Percentiles rank a stretch among this genome's conserved stretches.
Conservation (phyloP, 2,329 filamentous ascomycete species). For the Nakataea oryzae region DNA sequence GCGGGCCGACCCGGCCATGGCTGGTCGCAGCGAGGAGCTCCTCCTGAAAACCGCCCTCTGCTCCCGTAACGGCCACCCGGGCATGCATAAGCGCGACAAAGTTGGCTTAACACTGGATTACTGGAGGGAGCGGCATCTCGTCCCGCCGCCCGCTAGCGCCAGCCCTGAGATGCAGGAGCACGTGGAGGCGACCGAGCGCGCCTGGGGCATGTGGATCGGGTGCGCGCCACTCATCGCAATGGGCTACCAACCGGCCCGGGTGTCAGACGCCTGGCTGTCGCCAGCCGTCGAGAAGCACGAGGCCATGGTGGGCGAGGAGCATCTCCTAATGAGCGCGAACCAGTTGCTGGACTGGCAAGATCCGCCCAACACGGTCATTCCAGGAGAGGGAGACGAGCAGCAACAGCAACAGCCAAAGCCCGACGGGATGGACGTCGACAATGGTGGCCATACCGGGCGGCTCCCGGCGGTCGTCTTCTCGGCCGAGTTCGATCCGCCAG, state of each 20-base stretch:
- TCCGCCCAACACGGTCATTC: slow-evolving; percentile 49
- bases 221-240: slow-evolving; percentile 38
- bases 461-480: slow-evolving; percentile 66
- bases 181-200: slow-evolving; percentile 31
- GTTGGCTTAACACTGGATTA: slow-evolving; percentile 68
- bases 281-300: slow-evolving; percentile 50
- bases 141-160: slow-evolving; percentile 12
- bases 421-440: slow-evolving; percentile 7
- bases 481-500: slow-evolving; percentile 62
- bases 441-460: slow-evolving; percentile 24
- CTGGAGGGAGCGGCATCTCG: slow-evolving; percentile 55
- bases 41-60: slow-evolving; percentile 53
- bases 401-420: slow-evolving; percentile 21
- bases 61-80: slow-evolving; percentile 57
- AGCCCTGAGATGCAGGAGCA: slow-evolving; percentile 22
- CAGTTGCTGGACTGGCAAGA: slow-evolving; percentile 57
- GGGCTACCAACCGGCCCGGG: slow-evolving; percentile 49
- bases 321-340: slow-evolving; percentile 23
- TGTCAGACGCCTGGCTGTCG: slow-evolving; percentile 67
- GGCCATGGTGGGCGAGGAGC: slow-evolving; percentile 30
- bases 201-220: slow-evolving; percentile 60
- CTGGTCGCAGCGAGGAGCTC: slow-evolving; percentile 33
- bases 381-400: slow-evolving; percentile 40
- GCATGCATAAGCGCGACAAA: slow-evolving; percentile 57
- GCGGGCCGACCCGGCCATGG: slow-evolving; percentile 34